Evolutionary conservation across 2,329 filamentous ascomycete genomes (phyloP).

Genomic region (Knufia fluminis): DNA sequence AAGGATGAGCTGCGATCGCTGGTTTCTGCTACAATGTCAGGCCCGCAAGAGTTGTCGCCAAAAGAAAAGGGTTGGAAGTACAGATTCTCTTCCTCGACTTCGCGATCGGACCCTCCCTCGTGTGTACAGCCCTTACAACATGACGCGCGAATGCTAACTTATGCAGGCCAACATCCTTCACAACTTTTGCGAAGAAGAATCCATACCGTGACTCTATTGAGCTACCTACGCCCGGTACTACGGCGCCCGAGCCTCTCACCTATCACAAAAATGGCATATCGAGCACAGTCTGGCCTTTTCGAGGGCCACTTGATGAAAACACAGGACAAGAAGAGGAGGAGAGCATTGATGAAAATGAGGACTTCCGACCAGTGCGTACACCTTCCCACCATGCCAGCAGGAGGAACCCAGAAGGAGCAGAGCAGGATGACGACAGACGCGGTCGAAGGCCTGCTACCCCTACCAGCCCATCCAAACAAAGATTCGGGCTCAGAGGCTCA

Average conservation of each 20-base stretch:
- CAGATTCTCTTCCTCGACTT: background rate
- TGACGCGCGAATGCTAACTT: background rate
- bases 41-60: constrained; percentile 6
- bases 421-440: background rate
- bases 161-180: constrained; percentile 12
- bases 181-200: constrained; percentile 11
- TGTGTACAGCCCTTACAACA: background rate
- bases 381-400: background rate
- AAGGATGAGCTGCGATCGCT: constrained; percentile 7
- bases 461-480: background rate
- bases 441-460: background rate
- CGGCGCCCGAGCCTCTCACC: background rate
- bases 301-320: background rate
- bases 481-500: background rate
- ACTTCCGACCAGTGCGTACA: background rate
- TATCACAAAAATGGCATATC: constrained; percentile 6
- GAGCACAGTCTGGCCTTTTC: constrained; percentile 7
- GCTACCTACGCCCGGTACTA: background rate
- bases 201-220: constrained; percentile 7
- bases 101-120: background rate
- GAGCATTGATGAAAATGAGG: background rate
- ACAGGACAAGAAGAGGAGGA: background rate
- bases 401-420: background rate
- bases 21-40: constrained; percentile 7
- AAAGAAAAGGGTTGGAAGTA: background rate